Evolutionary conservation across 192 early-diverging fungal species (phyloP).

Genomic region (Mortierella claussenii): DNA sequence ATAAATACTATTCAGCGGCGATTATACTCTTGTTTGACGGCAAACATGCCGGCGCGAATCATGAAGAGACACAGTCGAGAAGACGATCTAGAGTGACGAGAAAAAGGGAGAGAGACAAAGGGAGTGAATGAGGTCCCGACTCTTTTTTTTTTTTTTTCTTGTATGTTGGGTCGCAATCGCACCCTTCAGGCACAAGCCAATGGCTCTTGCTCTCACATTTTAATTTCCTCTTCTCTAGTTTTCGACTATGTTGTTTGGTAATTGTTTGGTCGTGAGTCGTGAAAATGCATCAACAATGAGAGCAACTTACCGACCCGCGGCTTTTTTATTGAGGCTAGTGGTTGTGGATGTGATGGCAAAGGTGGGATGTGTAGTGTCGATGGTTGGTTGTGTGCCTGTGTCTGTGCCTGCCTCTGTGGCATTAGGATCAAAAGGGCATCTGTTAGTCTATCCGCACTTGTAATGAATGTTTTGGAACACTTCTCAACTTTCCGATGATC

Average conservation of each 20-base stretch:
- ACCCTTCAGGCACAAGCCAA: background rate
- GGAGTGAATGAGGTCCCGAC: no score
- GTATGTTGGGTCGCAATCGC: background rate
- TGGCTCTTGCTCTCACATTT: background rate
- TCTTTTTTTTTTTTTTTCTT: conserved; percentile 2
- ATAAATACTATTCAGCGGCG: no score
- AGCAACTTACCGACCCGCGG: background rate
- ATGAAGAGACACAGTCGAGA: no score
- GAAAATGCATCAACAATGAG: background rate
- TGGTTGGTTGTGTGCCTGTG: background rate
- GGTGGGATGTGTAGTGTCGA: background rate
- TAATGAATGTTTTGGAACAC: background rate
- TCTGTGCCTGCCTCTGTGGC: background rate
- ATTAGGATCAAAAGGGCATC: no score
- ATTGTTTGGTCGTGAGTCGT: no score
- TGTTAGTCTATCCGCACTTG: background rate
- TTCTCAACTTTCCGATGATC: background rate
- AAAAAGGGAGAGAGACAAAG: no score
- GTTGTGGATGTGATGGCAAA: no score
- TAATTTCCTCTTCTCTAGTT: background rate
- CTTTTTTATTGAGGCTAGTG: no score
- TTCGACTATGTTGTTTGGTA: no score
- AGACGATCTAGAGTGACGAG: no score
- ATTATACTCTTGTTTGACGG: no score
- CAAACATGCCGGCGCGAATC: no score